Evolutionary conservation across 495 filamentous ascomycete species (phyloP), one percentile per base, ranked within the genome.

Genomic region (Talaromyces borbonicus): DNA sequence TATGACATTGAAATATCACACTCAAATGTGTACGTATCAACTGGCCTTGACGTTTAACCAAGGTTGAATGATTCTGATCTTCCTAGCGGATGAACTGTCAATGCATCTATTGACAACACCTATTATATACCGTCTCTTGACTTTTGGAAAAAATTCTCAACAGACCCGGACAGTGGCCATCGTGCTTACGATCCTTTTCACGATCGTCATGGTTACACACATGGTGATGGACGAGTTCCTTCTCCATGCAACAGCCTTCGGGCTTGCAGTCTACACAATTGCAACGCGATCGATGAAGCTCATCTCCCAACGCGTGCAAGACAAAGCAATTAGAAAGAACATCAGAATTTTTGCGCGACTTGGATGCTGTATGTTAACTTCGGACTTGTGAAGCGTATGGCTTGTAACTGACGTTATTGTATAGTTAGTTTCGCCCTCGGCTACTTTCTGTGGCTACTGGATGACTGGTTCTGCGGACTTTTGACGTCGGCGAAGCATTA

Each of bases 1-100:
- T 50, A 56, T 68, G 6, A 67, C 67, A 1, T 50, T 79, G 9
- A 72, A 71, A 39, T 76, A 78, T 42, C 63, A 72, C 41, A 68
- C 69, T 5, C 73, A 79, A 51, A 78, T 77, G 69, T 62, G 68
- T 72, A 59, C 32, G 3, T 52, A 57, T 29, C 38, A 48, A 0
- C 15, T 48, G 1, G 43, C 32, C 12, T 8, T 0, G 15, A n/a
- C n/a, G n/a, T n/a, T n/a, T n/a, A n/a, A n/a, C n/a, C 20, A 0
- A 36, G 11, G 12, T 5, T 36, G 5, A 19, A 16, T 8, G 15
- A 18, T 36, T 8, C 11, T 14, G 8, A 5, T 8, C 33, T 36
- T 18, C 16, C 33, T 9, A 36, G 33, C 20, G 33, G 33, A 36
- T 3, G 33, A 36, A 9, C 33, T 36, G 1, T 36, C 33, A 6